Evolutionary conservation across 192 early-diverging fungal genomes (phyloP), one percentile per base, ranked within the genome.

Genomic region (Chytriomyces sp.): DNA sequence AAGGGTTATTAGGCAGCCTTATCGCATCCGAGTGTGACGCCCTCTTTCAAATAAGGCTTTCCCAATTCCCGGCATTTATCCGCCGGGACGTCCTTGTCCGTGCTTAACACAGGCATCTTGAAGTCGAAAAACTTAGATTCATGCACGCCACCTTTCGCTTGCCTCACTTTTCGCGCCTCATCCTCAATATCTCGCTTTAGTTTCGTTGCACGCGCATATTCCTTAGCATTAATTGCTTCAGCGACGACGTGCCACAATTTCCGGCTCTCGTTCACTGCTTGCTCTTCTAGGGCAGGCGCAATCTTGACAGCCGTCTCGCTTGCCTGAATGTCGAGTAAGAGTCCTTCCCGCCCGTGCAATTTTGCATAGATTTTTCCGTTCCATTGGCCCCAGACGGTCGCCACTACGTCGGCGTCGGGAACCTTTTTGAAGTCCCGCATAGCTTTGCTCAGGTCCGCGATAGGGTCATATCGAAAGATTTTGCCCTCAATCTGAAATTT

Each of bases 171-270:
- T 26, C 91, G 78, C 79, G 91, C 89, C 25, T 36, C 32, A 60
- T 93, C 91, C 77, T 93, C 91, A 74, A 91, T 85, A 1, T 52
- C 72, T 26, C 86, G 76, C 69, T 93, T 93, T 39, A 78, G 77
- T 76, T 82, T 81, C 12, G 91, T 91, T 10, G 91, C 91, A 0
- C 80, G 77, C 7, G 72, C 65, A 64, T 67, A 90, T 39, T 88
- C 84, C 64, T 87, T 84, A 30, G 75, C 75, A 5, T 82, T 64
- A 72, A 93, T 83, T 22, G 84, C 83, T 39, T 75, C 40, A 4
- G 88, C 86, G 30, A 93, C 91, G 19, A 72, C 60, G 39, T 77
- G 64, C 91, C 91, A 93, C 19, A 91, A 59, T 7, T 78, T 78
- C 57, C 82, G 82, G 33, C 86, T 88, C 73, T 92, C 91, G 57